Evolutionary conservation across 768 basidiomycete genomes (phyloP), one percentile per base, ranked within the genome.

Genomic region (Tephrocybe sp.): DNA sequence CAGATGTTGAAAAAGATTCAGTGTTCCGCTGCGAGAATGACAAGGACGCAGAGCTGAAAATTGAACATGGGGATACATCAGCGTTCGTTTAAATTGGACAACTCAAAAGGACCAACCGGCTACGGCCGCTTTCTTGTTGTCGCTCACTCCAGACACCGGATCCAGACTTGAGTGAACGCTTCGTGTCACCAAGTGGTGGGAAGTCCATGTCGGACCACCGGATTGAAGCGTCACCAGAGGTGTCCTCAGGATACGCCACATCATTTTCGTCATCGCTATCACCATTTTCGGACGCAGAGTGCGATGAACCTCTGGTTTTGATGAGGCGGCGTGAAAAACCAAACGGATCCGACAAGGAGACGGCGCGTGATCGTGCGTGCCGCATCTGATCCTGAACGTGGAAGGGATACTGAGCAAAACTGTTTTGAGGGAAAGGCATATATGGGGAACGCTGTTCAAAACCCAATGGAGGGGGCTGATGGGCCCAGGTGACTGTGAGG

Each of bases 401-500:
- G 48, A 67, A 51, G 28, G 71, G 64, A 55, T 71, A 67, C 7
- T 66, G 52, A 18, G 67, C 53, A 30, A 57, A 42, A 42, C 58
- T 62, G 38, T 46, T 42, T n/a, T 54, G 48, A 30, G 51, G 56
- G 25, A 61, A 53, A 4, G 58, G 57, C 17, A 38, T 56, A 25
- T 52, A 54, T 14, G 57, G 54, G 18, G 57, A 56, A 38, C 58
- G 58, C 28, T 54, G 54, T 20, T 62, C 61, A 18, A 46, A 41
- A 23, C 45, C 54, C 43, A 56, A 54, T 14, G 58, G 53, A 47
- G 54, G 45, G 45, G 75, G 78, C 51, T 85, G 84, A 64, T 91
- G 89, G 15, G 88, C 86, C 89, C 90, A 91, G 20, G 88, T 88
- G 6, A 88, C 84, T 1, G 79, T 83, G 10, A 92, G 65, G 64